These are phyloP conservation scores for Leptomonas pyrrhocoris DNA, from an alignment of 208 protist species.

Conservation along the genomic window DNA sequence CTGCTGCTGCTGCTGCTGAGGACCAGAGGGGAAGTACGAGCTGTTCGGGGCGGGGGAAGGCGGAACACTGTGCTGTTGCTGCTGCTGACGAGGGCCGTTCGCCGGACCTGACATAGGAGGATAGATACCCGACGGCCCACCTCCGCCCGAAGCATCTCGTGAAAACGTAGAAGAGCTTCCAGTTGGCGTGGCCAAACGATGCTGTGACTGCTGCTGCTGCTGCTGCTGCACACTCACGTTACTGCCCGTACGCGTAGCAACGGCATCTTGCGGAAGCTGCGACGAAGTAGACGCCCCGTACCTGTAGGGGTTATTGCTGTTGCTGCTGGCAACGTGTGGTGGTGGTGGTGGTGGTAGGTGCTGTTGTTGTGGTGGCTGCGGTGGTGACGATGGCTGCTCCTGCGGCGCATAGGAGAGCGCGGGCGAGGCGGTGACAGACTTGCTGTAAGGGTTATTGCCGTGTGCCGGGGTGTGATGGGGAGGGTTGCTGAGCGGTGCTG, in stretches of 20 bases:
- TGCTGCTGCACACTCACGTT: neutral
- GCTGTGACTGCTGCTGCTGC: conserved; percentile 17
- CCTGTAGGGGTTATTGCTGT: conserved; percentile 5
- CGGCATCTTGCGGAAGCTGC: conserved; percentile 1
- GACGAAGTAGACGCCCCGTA: conserved; percentile 7
- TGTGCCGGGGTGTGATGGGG: neutral
- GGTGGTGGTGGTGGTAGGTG: too few species aligned
- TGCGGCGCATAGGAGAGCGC: conserved; percentile 6
- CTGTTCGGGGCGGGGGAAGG: conserved; percentile 5
- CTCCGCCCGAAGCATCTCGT: neutral
- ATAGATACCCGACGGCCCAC: neutral
- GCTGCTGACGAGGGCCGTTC: neutral
- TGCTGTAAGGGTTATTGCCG: conserved; percentile 14
- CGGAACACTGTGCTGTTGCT: conserved; percentile 12
- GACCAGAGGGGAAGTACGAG: neutral
- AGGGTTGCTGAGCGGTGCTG: neutral
- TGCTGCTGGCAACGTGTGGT: too few species aligned
- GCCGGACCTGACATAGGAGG: neutral
- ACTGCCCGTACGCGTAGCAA: too few species aligned
- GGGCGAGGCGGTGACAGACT: neutral
- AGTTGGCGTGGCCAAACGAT: conserved; percentile 10
- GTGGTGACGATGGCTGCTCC: neutral
- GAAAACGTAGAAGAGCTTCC: neutral
- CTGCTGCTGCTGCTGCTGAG: neutral
- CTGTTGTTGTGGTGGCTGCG: conserved; percentile 2